phyloP scores from a whole-genome alignment of 345 rosid species.

The Passiflora organensis region DNA sequence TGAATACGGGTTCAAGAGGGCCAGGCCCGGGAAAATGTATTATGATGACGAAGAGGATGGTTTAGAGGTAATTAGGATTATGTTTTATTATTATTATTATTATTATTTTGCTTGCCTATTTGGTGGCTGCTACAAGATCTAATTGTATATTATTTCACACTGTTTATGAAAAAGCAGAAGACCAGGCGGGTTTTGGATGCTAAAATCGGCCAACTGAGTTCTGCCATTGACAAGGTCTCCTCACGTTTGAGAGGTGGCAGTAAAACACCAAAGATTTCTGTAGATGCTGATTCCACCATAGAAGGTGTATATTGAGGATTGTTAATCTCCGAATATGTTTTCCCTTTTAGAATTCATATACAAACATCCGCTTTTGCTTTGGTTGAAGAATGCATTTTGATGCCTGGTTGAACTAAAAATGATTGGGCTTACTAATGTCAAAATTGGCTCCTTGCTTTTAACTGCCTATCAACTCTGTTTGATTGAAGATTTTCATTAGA shows the following conservation, averaged over 20 bases:
- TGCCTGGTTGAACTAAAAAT: not conserved
- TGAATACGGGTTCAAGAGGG: constrained; percentile 67
- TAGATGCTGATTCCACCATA: constrained; percentile 57
- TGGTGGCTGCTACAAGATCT: not conserved
- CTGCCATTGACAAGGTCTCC: constrained; percentile 86
- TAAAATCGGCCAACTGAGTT: constrained; percentile 81
- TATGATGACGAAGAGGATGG: constrained; percentile 95
- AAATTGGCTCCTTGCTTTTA: too few relatives aligned
- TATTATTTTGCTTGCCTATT: not conserved
- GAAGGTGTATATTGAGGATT: constrained; percentile 50
- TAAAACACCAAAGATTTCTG: constrained; percentile 32
- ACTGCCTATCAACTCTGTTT: too few relatives aligned
- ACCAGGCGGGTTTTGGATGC: constrained; percentile 80
- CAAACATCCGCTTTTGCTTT: not conserved
- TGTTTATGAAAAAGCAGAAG: constrained; percentile 39
- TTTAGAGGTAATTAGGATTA: constrained; percentile 47
- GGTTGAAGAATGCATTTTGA: constrained; percentile 2
- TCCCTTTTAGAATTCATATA: not conserved
- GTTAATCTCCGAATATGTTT: not conserved
- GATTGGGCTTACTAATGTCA: too few relatives aligned
- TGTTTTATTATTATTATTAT: not conserved
- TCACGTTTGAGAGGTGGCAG: constrained; percentile 79
- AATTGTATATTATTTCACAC: not conserved
- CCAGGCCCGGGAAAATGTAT: constrained; percentile 65
- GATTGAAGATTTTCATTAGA: too few relatives aligned